Evolutionary conservation across 257 asterid genomes (phyloP), one percentile per base, ranked within the genome.

Genomic region (Lithospermum erythrorhizon): DNA sequence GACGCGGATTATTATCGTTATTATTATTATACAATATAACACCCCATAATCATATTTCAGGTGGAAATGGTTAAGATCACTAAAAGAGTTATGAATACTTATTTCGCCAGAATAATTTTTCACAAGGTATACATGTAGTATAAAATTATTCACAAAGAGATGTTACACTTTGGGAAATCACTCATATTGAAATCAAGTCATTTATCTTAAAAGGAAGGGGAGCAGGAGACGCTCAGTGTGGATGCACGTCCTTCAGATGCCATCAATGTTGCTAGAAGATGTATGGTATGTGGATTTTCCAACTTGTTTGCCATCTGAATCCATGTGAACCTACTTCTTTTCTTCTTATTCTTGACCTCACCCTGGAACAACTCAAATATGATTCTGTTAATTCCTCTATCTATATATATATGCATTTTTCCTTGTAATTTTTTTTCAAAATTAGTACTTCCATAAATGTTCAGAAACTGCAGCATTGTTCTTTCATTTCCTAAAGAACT

Each of bases 171-270:
- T 52, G 61, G 55, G 19, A 18, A 47, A 20, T 21, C 35, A 53
- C 24, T 24, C 49, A 32, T 45, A 49, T 29, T 61, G 9, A 48
- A 18, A 27, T 65, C 65, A 9, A 58, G 19, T 6, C 32, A 11
- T 45, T 30, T 55, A 8, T 59, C 49, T 37, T 16, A 65, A 55
- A 61, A 77, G 82, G 66, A 75, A 49, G 82, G 79, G 58, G 82
- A 61, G 48, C 65, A 22, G 20, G 58, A 54, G 61, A 70, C 53
- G 32, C 32, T 67, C 4, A 54, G 68, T 49, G 77, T 77, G 57
- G 79, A 73, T 58, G 76, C 77, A 59, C 82, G 82, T 41, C 82
- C 82, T 15, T 73, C 79, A 21, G 82, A 77, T 63, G 79, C 79
- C 58, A 73, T 77, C 22, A 77, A 68, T 69, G 61, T 77, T 58